Base-by-base conservation (phyloP, 352 stramenopile genomes). In the Phytophthora pisi region DNA sequence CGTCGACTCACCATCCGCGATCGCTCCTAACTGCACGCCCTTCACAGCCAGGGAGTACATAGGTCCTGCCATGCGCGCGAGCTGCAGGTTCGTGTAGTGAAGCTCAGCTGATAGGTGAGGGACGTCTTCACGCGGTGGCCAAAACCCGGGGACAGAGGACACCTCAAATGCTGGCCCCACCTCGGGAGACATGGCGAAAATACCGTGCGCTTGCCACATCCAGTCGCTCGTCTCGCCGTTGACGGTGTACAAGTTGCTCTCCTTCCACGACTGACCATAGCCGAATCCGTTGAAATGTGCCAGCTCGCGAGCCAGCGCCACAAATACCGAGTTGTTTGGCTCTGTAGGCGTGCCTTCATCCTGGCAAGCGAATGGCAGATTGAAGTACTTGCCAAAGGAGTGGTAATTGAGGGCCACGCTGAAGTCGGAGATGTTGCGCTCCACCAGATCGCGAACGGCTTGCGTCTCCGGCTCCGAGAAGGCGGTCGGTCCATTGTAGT, bases 211-310 rank as follows among this genome's bases (percentile, higher is more conserved):
- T 1, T 82, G 65, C 86, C 86, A 94, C 78, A 96, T 91, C 88
- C 88, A 96, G 68, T 96, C 88, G 63, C 88, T 96, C 23, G 88
- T 92, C 57, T 96, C 88, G 16, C 88, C 88, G 45, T 96, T 96
- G 23, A 96, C 88, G 4, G 85, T 90, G 70, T 96, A 96, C 66
- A 96, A 56, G 23, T 95, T 91, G 72, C 82, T 90, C 15, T 94
- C 77, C 45, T 88, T 89, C 88, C 88, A 96, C 5, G 88, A 79
- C 64, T 93, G 86, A 0, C 88, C 88, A 30, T 91, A 92, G 26
- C 61, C 45, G 53, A 95, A 96, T 31, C 81, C 69, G 61, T 96
- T 96, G 61, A 80, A 93, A 3, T 64, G 66, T 7, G 84, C 77
- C 84, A 96, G 91, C 55, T 95, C 88, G 1, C 68, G 68, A 10